Base-by-base conservation (phyloP, 768 basidiomycete species). In the Termitomyces titanicus region DNA sequence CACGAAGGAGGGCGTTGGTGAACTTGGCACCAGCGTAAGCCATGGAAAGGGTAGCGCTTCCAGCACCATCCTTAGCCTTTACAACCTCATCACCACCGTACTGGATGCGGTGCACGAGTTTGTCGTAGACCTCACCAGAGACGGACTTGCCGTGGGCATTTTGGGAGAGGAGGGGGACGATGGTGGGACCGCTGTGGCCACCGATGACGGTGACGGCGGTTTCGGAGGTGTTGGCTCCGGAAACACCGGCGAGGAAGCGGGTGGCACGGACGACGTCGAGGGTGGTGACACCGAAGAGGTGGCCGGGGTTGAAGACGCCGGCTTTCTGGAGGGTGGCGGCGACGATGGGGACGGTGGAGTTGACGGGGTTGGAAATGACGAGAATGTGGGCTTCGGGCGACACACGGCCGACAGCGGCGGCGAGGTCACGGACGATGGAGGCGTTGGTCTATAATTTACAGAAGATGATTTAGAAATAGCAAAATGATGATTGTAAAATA, bases 321-420 rank as follows among this genome's bases (percentile, higher is more conserved):
- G 89, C 89, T 72, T 94, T 91, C 75, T 90, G 84, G 70, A 97
- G 87, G 56, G 90, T 89, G 62, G 86, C 82, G 43, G 94, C 94
- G 63, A 97, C 94, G 64, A 99, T 97, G 65, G 97, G 96, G 56
- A 98, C 97, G 59, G 97, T 98, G 49, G 89, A 92, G 81, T 92
- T 94, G 80, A 97, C 96, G 52, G 96, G 96, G 86, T 99, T 99
- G 64, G 95, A 96, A 74, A 99, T 99, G 75, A 98, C 87, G 63
- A 94, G 85, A 67, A 98, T 81, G 75, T 91, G 86, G n/a, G 97
- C 97, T 49, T 87, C 83, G 51, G 97, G 95, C 37, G 92, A 74
- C 55, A 91, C 85, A 57, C 92, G 89, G 63, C 84, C 91, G 59
- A 94, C 82, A 13, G 94, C 88, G 47, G 87, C 73, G 34, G 96